A percentile compares a stretch with the other conserved stretches of the same genome.
Evolutionary conservation across 495 filamentous ascomycete genomes (phyloP).

Genomic region (Venustampulla echinocandica): DNA sequence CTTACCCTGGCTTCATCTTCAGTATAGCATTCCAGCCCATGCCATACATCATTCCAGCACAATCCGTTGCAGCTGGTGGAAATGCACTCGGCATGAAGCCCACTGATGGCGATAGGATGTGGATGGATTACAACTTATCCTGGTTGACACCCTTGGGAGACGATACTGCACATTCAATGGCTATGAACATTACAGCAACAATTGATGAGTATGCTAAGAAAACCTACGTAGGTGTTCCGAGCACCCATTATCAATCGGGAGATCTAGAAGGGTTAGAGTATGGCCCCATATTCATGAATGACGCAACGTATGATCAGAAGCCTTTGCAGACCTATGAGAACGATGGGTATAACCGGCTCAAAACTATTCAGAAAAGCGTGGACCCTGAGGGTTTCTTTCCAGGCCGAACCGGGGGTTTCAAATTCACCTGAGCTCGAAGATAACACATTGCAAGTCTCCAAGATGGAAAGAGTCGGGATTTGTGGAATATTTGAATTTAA

Average conservation of each 20-base stretch:
- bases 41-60: not conserved
- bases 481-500: too few species aligned
- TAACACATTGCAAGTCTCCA: too few species aligned
- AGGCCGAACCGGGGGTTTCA: slow-evolving; percentile 47
- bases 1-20: slow-evolving; percentile 8
- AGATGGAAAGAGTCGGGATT: too few species aligned
- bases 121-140: slow-evolving; percentile 2
- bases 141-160: slow-evolving; percentile 7
- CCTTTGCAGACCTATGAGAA: slow-evolving; percentile 8
- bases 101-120: slow-evolving; percentile 6
- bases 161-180: slow-evolving; percentile 6
- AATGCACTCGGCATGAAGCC: slow-evolving; percentile 5
- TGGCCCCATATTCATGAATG: slow-evolving; percentile 13
- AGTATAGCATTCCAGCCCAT: slow-evolving; percentile 11
- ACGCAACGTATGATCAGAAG: slow-evolving; percentile 18
- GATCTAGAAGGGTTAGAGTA: slow-evolving; percentile 1
- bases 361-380: slow-evolving; percentile 9
- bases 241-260: not conserved
- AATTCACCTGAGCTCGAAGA: slow-evolving; percentile 10
- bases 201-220: slow-evolving; percentile 16
- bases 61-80: slow-evolving; percentile 6
- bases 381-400: slow-evolving; percentile 51
- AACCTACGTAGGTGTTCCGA: slow-evolving; percentile 5
- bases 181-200: slow-evolving; percentile 10
- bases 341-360: slow-evolving; percentile 5